Evolutionary conservation across 2,329 filamentous ascomycete species (phyloP), one percentile per base, ranked within the genome.

Genomic region (Fusarium buxicola): DNA sequence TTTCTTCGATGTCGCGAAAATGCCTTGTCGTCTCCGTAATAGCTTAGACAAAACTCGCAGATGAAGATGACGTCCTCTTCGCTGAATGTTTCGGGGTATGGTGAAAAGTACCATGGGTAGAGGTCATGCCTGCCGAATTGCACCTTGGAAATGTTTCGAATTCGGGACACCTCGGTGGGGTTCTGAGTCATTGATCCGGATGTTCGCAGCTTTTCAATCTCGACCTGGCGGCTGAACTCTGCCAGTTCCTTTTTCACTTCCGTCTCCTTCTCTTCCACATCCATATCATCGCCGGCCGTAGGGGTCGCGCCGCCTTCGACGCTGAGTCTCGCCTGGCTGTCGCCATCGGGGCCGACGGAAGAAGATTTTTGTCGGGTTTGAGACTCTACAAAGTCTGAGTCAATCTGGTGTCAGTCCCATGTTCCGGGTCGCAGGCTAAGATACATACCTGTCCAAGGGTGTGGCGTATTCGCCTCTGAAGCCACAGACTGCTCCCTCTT

Each of bases 141-240:
- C 4, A 99, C 89, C 67, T 91, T 94, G 51, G 92, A 92, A 66
- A 99, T 88, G 74, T 99, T 99, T 72, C 95, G 90, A 52, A 99
- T 96, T 49, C 96, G 90, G 21, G 94, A 94, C 60, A 99, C 93
- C 74, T 99, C 96, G 11, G 94, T 93, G 55, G 96, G 95, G 66
- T 98, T 98, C 74, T 99, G 96, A 10, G 96, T 99, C 95, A 99
- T 98, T 60, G 93, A 97, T 28, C 95, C 96, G 21, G 92, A 92
- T 4, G 93, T 97, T 35, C 95, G 89, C 9, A 99, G 84, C 74
- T 97, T 97, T 75, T 99, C 95, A 55, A 98, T 97, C 76, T 99
- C 95, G 65, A 96, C 92, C 75, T 96, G 92, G 45, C 91, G 86
- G 63, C 90, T 89, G 72, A 92, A 94, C 6, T 83, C 81, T 11